phyloP scores from a whole-genome alignment of 805 yeast genomes.

The Metschnikowia dekortorum region DNA sequence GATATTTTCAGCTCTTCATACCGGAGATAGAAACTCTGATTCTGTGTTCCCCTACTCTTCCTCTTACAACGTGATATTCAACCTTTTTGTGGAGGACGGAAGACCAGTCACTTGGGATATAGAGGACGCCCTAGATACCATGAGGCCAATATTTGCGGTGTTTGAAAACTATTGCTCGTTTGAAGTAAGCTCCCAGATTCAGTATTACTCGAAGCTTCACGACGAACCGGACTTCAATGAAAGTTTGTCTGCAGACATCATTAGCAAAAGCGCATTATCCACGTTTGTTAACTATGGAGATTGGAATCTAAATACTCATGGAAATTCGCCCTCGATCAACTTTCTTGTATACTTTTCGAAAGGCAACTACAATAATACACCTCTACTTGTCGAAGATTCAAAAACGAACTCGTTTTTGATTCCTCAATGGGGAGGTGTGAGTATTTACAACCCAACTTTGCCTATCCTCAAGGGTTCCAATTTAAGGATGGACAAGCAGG shows the following conservation, averaged over 20 bases:
- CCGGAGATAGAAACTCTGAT: constrained; percentile 11
- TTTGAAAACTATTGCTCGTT: constrained; percentile 61
- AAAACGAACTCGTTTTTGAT: constrained; percentile 60
- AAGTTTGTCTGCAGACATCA: constrained; percentile 24
- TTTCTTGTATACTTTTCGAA: constrained; percentile 66
- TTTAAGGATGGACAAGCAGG: constrained; percentile 34
- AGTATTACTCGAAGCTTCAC: constrained; percentile 53
- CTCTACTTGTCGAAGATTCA: constrained; percentile 45
- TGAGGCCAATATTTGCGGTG: constrained; percentile 52
- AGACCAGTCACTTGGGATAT: constrained; percentile 71
- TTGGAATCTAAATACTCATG: constrained; percentile 64
- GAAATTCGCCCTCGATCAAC: constrained; percentile 63
- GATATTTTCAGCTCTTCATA: constrained; percentile 20
- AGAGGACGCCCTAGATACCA: constrained; percentile 45
- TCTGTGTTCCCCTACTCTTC: constrained; percentile 57
- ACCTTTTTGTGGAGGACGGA: constrained; percentile 69
- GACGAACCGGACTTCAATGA: constrained; percentile 21
- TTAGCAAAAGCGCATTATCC: constrained; percentile 54
- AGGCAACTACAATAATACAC: constrained; percentile 37
- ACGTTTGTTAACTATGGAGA: constrained; percentile 81
- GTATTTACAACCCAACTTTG: constrained; percentile 41
- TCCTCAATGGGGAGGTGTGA: constrained; percentile 89
- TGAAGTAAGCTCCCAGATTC: constrained; percentile 74
- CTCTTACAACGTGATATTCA: constrained; percentile 68
- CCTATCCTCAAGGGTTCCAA: constrained; percentile 16